These are phyloP conservation scores for Talaromyces atroroseus DNA, from an alignment of 2,329 filamentous ascomycete species.

Conservation along the genomic window DNA sequence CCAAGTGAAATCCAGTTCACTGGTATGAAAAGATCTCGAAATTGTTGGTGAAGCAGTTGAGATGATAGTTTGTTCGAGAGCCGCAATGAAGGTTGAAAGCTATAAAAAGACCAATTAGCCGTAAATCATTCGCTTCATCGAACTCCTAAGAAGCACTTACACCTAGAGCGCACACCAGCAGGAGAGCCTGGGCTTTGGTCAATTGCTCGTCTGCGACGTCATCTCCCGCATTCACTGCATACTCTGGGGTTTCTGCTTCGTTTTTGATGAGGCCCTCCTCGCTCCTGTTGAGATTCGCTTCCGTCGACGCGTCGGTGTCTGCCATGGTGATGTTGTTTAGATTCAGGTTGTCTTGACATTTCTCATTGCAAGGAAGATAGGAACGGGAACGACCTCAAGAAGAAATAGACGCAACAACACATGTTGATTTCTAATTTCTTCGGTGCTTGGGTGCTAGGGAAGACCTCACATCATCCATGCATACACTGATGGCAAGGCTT, in stretches of 20 bases:
- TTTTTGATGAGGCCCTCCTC: neutral
- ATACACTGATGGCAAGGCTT: too few species aligned
- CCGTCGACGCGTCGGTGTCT: neutral
- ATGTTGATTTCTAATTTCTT: too few species aligned
- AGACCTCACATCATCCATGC: too few species aligned
- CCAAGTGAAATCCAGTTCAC: neutral
- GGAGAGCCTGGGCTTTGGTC: neutral
- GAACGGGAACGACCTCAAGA: too few species aligned
- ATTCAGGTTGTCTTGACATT: neutral
- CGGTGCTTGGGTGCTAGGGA: too few species aligned
- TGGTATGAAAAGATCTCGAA: neutral
- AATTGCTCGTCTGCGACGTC: neutral
- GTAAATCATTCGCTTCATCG: neutral
- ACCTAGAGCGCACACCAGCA: constrained; percentile 2
- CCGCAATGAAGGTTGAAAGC: constrained; percentile 8
- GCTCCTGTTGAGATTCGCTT: neutral
- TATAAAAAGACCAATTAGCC: neutral
- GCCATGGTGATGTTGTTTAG: neutral
- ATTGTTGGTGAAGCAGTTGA: neutral
- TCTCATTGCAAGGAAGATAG: too few species aligned
- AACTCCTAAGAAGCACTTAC: neutral
- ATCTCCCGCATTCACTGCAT: neutral
- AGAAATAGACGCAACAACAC: too few species aligned
- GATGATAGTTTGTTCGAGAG: constrained; percentile 6
- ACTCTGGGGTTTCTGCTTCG: neutral